Percentiles rank a stretch among this genome's conserved stretches.
phyloP scores from a whole-genome alignment of 2,329 filamentous ascomycete species.

The Sclerotinia borealis region DNA sequence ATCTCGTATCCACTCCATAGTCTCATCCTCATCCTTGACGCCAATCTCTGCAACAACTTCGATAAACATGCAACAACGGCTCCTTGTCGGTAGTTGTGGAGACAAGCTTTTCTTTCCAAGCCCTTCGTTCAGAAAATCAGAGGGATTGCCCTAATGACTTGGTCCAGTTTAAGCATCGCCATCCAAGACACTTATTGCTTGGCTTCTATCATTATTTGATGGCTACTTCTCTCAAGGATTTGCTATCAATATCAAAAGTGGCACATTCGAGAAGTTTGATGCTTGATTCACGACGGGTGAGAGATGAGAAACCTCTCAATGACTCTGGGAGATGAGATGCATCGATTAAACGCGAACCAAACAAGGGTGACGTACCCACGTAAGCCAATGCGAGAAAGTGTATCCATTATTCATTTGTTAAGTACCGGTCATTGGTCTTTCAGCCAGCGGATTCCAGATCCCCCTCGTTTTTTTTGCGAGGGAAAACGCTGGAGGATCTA shows the following conservation, averaged over 20 bases:
- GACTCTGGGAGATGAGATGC: constrained; percentile 8
- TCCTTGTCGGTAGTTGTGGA: constrained; percentile 3
- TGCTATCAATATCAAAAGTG: neutral
- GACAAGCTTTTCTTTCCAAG: constrained; percentile 9
- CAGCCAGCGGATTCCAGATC: neutral
- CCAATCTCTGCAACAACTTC: neutral
- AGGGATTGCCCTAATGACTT: neutral
- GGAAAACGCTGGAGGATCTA: neutral
- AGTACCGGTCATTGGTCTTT: neutral
- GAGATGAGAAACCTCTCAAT: neutral
- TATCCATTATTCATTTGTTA: constrained; percentile 9
- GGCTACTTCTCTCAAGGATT: neutral
- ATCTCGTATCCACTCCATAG: neutral
- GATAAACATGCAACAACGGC: too few species aligned
- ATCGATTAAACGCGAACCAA: neutral
- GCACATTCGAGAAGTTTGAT: neutral
- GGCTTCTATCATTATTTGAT: constrained; percentile 3
- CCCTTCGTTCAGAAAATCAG: neutral
- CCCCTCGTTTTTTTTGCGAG: neutral
- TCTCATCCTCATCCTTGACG: constrained; percentile 1
- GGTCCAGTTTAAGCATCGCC: neutral
- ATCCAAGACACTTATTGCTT: constrained; percentile 7
- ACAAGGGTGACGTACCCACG: constrained; percentile 10
- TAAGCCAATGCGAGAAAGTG: constrained; percentile 12
- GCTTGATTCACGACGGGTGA: neutral